Base-by-base conservation (phyloP, 352 stramenopile genomes). In the Globisporangium megalacanthum region DNA sequence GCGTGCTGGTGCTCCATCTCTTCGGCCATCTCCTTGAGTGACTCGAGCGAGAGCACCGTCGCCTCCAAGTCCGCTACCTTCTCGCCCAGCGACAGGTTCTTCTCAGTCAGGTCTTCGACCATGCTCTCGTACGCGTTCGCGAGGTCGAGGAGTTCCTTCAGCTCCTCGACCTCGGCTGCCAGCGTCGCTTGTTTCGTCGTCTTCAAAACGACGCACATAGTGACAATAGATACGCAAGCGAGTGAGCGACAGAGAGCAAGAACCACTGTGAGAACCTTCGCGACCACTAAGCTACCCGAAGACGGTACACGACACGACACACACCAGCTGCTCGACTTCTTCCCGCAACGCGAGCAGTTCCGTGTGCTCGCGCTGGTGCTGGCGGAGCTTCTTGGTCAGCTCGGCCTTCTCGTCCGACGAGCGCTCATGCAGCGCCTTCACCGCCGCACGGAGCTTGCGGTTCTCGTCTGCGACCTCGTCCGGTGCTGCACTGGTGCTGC, bases 1-100 rank as follows among this genome's bases (percentile, higher is more conserved):
- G 66, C 79, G 52, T 94, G 84, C 54, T 96, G 86, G 58, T 96
- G 84, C 63, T 96, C 86, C 70, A 96, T 88, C 64, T 96, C 86
- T 52, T 96, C 84, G 20, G 79, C 83, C 65, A 96, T 74, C 42
- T 94, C 84, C 31, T 87, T 86, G 29, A 96, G 63, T 2, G 79
- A 81, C 51, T 96, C 86, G 19, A 94, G 67, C 20, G 83, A 90
- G 22, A 73, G 65, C 14, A 94, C 79, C 0, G 76, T 85, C 13
- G 75, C 73, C 54, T 89, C 79, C 14, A 94, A 51, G 36, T 94
- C 86, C 0, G 84, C 83, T 2, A 94, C 65, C 56, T 88, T 87
- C 14, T 96, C 86, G 6, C 83, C 85, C 1, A 96, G 65, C 7
- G 73, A 87, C 51, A 96, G 41, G 39, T 96, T 96, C 57, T 94